phyloP scores from a whole-genome alignment of 768 basidiomycete species.

The Lanmaoa rubissima region DNA sequence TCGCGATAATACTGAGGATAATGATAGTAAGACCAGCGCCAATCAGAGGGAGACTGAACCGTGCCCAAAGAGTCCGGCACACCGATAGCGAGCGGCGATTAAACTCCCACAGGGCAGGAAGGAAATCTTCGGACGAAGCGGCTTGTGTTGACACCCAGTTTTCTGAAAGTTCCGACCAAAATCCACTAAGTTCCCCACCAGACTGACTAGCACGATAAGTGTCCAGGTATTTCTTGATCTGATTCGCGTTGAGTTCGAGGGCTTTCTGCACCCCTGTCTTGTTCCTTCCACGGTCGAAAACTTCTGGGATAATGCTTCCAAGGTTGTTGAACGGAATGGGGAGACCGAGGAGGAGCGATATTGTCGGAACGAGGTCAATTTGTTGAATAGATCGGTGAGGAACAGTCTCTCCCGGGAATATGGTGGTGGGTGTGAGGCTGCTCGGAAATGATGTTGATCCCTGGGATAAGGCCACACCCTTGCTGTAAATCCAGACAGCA shows the following conservation, averaged over 20 bases:
- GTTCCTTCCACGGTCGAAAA: constrained; percentile 58
- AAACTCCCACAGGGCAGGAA: constrained; percentile 22
- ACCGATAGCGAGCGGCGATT: constrained; percentile 42
- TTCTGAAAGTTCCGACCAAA: constrained; percentile 52
- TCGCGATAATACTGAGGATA: constrained; percentile 50
- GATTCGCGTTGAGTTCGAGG: constrained; percentile 65
- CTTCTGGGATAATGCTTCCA: constrained; percentile 86
- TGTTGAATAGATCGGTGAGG: constrained; percentile 76
- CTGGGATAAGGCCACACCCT: constrained; percentile 51
- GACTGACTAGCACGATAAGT: constrained; percentile 70
- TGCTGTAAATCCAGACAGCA: constrained; percentile 92
- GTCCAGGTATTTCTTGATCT: constrained; percentile 74
- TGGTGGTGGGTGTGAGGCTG: constrained; percentile 49
- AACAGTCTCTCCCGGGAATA: constrained; percentile 56
- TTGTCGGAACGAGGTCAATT: constrained; percentile 87
- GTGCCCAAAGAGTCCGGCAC: constrained; percentile 91
- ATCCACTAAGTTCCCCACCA: constrained; percentile 69
- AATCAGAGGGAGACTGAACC: constrained; percentile 84
- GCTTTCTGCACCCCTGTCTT: constrained; percentile 52
- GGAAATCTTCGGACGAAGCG: constrained; percentile 19
- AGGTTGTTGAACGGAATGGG: constrained; percentile 97
- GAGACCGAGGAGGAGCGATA: constrained; percentile 86
- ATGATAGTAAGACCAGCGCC: constrained; percentile 66
- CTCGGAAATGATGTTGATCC: constrained; percentile 40
- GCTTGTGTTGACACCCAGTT: constrained; percentile 42